Evolutionary conservation across 495 filamentous ascomycete species (phyloP).

Genomic region (Penicillium turbatum): DNA sequence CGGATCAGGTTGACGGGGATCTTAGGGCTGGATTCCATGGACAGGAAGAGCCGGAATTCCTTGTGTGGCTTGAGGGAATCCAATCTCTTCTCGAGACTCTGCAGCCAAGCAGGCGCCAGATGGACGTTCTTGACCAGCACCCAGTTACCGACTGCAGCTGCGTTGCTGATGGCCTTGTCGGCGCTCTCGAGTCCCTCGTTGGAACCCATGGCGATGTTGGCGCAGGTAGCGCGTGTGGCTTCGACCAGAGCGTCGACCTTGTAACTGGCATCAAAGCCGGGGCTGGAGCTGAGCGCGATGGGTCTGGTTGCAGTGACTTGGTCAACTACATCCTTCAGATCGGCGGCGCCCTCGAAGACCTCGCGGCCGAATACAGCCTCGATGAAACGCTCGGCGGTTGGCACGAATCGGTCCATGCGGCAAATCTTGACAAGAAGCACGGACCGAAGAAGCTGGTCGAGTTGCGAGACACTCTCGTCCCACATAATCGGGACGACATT

Average conservation of each 20-base stretch:
- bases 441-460: slow-evolving; percentile 76
- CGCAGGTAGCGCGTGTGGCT: slow-evolving; percentile 71
- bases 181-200: slow-evolving; percentile 88
- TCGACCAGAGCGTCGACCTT: slow-evolving; percentile 96
- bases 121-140: slow-evolving; percentile 99
- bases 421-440: slow-evolving; percentile 90
- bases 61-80: slow-evolving; percentile 90
- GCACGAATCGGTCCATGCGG: slow-evolving; percentile 91
- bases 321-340: slow-evolving; percentile 77
- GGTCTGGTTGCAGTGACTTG: slow-evolving; percentile 82
- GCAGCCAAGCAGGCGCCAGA: slow-evolving; percentile 90
- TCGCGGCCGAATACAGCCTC: slow-evolving; percentile 83
- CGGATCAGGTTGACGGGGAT: slow-evolving; percentile 95
- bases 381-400: slow-evolving; percentile 83
- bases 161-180: slow-evolving; percentile 91
- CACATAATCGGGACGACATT: slow-evolving; percentile 75
- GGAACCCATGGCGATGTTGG: slow-evolving; percentile 98
- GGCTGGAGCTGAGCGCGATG: slow-evolving; percentile 86
- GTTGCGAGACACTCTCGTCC: slow-evolving; percentile 56
- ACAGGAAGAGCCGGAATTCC: slow-evolving; percentile 93
- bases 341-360: slow-evolving; percentile 73
- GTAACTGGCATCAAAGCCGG: slow-evolving; percentile 97
- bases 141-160: slow-evolving; percentile 89
- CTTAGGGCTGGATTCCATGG: slow-evolving; percentile 95
- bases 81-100: slow-evolving; percentile 94